Evolutionary conservation across 2,329 filamentous ascomycete species (phyloP), one percentile per base, ranked within the genome.

Genomic region (Calonectria pseudoturangicola): DNA sequence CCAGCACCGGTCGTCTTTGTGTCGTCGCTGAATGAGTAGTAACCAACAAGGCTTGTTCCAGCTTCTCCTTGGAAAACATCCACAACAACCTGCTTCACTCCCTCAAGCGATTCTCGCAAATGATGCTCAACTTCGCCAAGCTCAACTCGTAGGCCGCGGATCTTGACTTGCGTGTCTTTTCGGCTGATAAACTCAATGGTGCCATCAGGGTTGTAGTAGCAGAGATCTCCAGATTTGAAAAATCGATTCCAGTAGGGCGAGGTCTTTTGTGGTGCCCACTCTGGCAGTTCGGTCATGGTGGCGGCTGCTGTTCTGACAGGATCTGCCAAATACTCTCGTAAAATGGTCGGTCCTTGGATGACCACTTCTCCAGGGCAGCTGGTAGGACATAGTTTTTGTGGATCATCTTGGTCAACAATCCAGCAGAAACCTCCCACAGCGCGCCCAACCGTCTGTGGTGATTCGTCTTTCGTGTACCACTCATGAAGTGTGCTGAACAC

Each of bases 141-240:
- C 21, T 62, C 58, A 28, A 62, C 58, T 15, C 88, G 78, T 68
- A 86, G 89, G 50, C 91, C 90, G 33, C 86, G 84, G 21, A 91
- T 80, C 77, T 91, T 91, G 47, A 91, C 84, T 78, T 91, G 89
- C 0, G 83, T 84, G 75, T 91, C 89, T 74, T 88, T 62, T 43
- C 58, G 36, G n/a, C 58, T 62, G 3, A 62, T 27, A 30, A 62
- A 62, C 12, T 62, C 58, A 5, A 62, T 62, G 0, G 58, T 62
- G 16, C 58, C 58, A 21, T 62, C 36, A 3, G 21, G 13, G 21
- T 62, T 62, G 13, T 62, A 43, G 16, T 43, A 62, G 7, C 58
- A 62, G 7, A 64, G 18, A 64, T 64, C 62, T 30, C 41, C 62
- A 36, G 43, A 64, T 6, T 50, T 64, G 27, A 64, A 64, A 8